Base-by-base conservation (phyloP, 352 stramenopile species). In the Phytophthora pinifolia region DNA sequence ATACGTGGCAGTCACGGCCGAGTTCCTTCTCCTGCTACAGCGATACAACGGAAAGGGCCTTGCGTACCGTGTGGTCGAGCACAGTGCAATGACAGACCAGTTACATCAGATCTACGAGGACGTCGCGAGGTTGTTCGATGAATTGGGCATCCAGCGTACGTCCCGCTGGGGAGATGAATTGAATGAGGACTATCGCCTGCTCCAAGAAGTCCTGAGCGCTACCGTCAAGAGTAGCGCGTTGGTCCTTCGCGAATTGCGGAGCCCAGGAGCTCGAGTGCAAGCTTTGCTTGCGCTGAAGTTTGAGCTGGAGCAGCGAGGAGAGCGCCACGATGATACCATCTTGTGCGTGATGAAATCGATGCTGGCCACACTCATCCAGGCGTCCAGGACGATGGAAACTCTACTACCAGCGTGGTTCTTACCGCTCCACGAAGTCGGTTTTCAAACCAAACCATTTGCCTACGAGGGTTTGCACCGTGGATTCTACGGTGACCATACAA, bases 91-190 rank as follows among this genome's bases (percentile, higher is more conserved):
- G 59, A 63, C 67, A 54, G 54, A 61, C 10, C 35, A 70, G 41
- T 25, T 74, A 3, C 42, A 32, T 2, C 1, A 43, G 10, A 1
- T 70, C 0, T 41, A 70, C 31, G 60, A 74, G 48, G 52, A 65
- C 8, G 47, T 74, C 14, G 55, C 57, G 18, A 31, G 12, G 20
- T 15, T 71, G 4, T 63, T 65, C 31, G 38, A 57, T 29, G 20
- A 68, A 10, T 44, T 74, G 5, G 62, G 56, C 29, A 25, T 74
- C 9, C 22, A 49, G 17, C 43, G 27, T 15, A 25, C 31, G 0
- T n/a, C 9, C 4, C 33, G n/a, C n/a, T 75, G 62, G 66, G 58
- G 53, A 27, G 34, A 43, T 14, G 36, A 65, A 53, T 62, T 41
- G 46, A 42, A 52, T 4, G 25, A 43, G 14, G 62, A 67, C 31